phyloP scores from a whole-genome alignment of 768 basidiomycete species.

The Lactarius evosmus region DNA sequence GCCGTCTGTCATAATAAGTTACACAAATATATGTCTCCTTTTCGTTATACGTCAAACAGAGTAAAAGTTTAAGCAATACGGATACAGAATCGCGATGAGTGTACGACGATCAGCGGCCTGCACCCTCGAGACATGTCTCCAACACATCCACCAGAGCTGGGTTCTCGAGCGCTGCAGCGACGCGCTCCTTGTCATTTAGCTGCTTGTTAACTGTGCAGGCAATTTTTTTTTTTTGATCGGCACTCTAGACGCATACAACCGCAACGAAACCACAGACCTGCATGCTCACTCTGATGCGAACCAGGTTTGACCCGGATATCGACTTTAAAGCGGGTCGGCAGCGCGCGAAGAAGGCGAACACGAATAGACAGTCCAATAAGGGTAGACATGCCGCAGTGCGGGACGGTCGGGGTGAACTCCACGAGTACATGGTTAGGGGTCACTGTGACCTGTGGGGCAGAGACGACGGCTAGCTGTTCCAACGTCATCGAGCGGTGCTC shows the following conservation, averaged over 20 bases:
- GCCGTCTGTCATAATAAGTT: slow-evolving; percentile 1
- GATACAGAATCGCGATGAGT: slow-evolving; percentile 1
- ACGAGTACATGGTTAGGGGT: slow-evolving; percentile 66
- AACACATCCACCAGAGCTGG: slow-evolving; percentile 79
- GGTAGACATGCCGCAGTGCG: slow-evolving; percentile 97
- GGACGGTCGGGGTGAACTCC: slow-evolving; percentile 96
- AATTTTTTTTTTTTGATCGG: not conserved
- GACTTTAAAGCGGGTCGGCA: slow-evolving; percentile 91
- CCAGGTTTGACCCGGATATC: slow-evolving; percentile 92
- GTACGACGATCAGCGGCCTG: slow-evolving; percentile 12
- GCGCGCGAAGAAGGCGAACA: slow-evolving; percentile 81
- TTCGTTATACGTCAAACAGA: not conserved
- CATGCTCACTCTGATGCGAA: slow-evolving; percentile 91
- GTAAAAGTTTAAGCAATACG: not conserved
- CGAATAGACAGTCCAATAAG: slow-evolving; percentile 96
- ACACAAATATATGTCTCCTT: not conserved
- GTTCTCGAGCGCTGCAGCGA: slow-evolving; percentile 96
- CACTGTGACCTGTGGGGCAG: slow-evolving; percentile 75
- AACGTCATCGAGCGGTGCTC: slow-evolving; percentile 89
- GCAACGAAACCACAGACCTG: slow-evolving; percentile 46
- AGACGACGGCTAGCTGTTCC: slow-evolving; percentile 94
- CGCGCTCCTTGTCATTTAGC: slow-evolving; percentile 97
- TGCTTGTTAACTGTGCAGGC: slow-evolving; percentile 84
- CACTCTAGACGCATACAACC: not conserved
- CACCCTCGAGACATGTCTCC: slow-evolving; percentile 62